Evolutionary conservation across 2,329 filamentous ascomycete species (phyloP).

Genomic region (Pseudodiploospora longispora): DNA sequence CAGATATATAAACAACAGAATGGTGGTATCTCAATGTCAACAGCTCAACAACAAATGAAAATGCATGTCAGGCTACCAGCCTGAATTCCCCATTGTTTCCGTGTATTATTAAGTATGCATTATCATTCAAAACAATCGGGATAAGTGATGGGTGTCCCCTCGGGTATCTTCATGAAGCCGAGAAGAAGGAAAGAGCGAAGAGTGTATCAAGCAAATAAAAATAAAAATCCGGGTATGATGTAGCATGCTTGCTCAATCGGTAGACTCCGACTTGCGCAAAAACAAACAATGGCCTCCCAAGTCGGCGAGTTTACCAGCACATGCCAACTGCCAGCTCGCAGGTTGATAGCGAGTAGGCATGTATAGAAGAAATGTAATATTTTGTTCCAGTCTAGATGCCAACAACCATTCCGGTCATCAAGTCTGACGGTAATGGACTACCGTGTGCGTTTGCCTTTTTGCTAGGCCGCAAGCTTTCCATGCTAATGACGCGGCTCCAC

Average conservation of each 20-base stretch:
- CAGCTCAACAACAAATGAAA: constrained; percentile 5
- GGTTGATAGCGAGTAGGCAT: no score
- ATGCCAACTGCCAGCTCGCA: neutral
- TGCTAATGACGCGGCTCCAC: constrained; percentile 29
- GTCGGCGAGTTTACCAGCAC: neutral
- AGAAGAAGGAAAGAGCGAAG: neutral
- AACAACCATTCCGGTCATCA: constrained; percentile 15
- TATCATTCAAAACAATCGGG: constrained; percentile 7
- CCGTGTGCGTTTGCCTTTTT: constrained; percentile 26
- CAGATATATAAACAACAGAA: constrained; percentile 1
- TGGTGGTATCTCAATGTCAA: constrained; percentile 8
- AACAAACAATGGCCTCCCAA: no score
- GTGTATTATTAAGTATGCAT: constrained; percentile 12
- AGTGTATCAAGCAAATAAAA: neutral
- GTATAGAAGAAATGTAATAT: neutral
- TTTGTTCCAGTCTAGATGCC: constrained; percentile 14
- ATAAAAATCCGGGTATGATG: neutral
- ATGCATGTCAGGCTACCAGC: constrained; percentile 1
- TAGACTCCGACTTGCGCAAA: neutral
- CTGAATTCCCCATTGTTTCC: neutral
- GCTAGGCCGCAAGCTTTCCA: constrained; percentile 28
- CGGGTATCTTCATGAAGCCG: constrained; percentile 1
- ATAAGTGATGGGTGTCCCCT: neutral
- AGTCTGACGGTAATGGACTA: constrained; percentile 15
- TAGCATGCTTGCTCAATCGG: neutral